Percentiles rank a stretch among this genome's conserved stretches.
These are phyloP conservation scores for Suhomyces panamericanus DNA, from an alignment of 1,139 yeast species.

Conservation along the genomic window DNA sequence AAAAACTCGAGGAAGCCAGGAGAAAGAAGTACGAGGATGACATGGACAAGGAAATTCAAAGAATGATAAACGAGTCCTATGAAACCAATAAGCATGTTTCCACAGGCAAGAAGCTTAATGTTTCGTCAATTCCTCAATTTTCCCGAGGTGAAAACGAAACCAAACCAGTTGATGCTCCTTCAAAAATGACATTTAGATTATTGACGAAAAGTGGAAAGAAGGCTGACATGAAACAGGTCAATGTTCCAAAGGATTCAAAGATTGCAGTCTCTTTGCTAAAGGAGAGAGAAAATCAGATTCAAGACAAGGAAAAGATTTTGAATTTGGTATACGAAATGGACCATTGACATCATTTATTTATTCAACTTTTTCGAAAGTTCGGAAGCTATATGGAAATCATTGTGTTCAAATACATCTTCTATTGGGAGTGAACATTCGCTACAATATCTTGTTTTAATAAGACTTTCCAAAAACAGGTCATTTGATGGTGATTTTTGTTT, in stretches of 20 bases:
- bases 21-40: slow-evolving; percentile 50
- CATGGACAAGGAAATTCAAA: slow-evolving; percentile 55
- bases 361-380: slow-evolving; percentile 35
- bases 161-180: background rate
- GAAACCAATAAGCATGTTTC: slow-evolving; percentile 30
- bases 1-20: slow-evolving; percentile 34
- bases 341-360: slow-evolving; percentile 4
- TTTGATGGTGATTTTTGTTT: slow-evolving; percentile 8
- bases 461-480: slow-evolving; percentile 18
- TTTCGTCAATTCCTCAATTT: slow-evolving; percentile 17
- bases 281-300: slow-evolving; percentile 34
- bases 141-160: slow-evolving; percentile 4
- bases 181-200: slow-evolving; percentile 49
- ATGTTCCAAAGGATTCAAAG: slow-evolving; percentile 48
- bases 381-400: slow-evolving; percentile 42
- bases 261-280: slow-evolving; percentile 44
- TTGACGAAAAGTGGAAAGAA: slow-evolving; percentile 54
- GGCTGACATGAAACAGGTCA: slow-evolving; percentile 42
- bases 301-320: slow-evolving; percentile 44
- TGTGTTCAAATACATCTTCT: slow-evolving; percentile 40
- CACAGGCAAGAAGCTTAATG: slow-evolving; percentile 18
- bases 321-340: slow-evolving; percentile 43
- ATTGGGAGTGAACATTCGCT: slow-evolving; percentile 26
- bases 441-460: slow-evolving; percentile 26
- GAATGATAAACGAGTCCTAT: slow-evolving; percentile 51